Percentiles rank a stretch among this genome's conserved stretches.
These are phyloP conservation scores for Neophaeococcomyces mojaviensis DNA, from an alignment of 2,329 filamentous ascomycete genomes.

Conservation along the genomic window DNA sequence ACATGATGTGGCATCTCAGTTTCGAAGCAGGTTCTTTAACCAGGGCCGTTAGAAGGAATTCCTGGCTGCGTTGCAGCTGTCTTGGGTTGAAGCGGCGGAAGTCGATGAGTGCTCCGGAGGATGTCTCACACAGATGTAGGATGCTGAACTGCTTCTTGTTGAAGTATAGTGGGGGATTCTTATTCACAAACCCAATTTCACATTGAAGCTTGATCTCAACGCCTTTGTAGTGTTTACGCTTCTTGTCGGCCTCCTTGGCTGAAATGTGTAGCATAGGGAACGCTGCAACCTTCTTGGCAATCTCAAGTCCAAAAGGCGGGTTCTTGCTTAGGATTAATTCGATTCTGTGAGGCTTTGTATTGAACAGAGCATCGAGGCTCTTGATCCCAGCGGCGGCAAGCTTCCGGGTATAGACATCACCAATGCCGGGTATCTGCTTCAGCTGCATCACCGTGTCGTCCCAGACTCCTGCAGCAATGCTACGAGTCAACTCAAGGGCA, in stretches of 20 bases:
- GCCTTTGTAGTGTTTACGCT: constrained; percentile 31
- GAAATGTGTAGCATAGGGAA: constrained; percentile 64
- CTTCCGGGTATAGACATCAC: constrained; percentile 66
- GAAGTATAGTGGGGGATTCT: constrained; percentile 54
- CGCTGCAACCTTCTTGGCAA: constrained; percentile 55
- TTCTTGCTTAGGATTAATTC: constrained; percentile 71
- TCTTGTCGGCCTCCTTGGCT: constrained; percentile 43
- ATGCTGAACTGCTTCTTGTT: constrained; percentile 58
- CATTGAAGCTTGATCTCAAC: constrained; percentile 58
- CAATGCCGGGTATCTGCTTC: constrained; percentile 73
- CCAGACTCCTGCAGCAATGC: constrained; percentile 69
- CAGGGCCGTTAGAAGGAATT: constrained; percentile 52
- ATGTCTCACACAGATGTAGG: constrained; percentile 66
- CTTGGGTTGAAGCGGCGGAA: constrained; percentile 58
- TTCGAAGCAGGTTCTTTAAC: constrained; percentile 49
- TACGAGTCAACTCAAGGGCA: constrained; percentile 69
- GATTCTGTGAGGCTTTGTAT: constrained; percentile 61
- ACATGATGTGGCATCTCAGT: constrained; percentile 66
- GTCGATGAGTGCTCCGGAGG: constrained; percentile 61
- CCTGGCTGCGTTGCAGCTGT: constrained; percentile 55
- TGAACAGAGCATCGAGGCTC: constrained; percentile 62
- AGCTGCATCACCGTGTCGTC: constrained; percentile 75
- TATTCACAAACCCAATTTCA: constrained; percentile 65
- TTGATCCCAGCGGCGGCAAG: constrained; percentile 63
- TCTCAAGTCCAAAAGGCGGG: constrained; percentile 69